Percentiles rank a stretch among this genome's conserved stretches.
phyloP scores from a whole-genome alignment of 176 grass and related monocot species.

The Leersia perrieri region DNA sequence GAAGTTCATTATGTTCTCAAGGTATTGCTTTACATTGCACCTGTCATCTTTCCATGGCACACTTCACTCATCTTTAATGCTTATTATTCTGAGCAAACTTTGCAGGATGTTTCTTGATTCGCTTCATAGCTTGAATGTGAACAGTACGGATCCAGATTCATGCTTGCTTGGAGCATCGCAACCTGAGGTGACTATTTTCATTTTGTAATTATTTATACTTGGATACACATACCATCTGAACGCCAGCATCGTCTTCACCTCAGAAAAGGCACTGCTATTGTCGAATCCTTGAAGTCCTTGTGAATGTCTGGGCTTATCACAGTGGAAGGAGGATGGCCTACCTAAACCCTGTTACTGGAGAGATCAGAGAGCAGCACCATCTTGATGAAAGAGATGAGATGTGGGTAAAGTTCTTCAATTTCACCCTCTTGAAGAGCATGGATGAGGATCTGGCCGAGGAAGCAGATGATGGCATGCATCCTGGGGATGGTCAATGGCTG shows the following conservation, averaged over 20 bases:
- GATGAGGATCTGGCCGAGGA: slow-evolving; percentile 98
- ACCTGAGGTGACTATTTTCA: slow-evolving; percentile 57
- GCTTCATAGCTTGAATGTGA: slow-evolving; percentile 75
- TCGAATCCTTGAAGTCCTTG: slow-evolving; percentile 81
- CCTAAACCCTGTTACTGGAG: slow-evolving; percentile 66
- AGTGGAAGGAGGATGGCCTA: slow-evolving; percentile 85
- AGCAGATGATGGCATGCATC: slow-evolving; percentile 79
- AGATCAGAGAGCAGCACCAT: slow-evolving; percentile 69
- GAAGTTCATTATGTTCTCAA: slow-evolving; percentile 94
- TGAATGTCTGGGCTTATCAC: slow-evolving; percentile 99
- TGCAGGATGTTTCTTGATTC: slow-evolving; percentile 96
- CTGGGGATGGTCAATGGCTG: slow-evolving; percentile 56
- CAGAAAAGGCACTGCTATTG: slow-evolving; percentile 99
- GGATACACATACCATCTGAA: slow-evolving; percentile 19
- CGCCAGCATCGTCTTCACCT: slow-evolving; percentile 13
- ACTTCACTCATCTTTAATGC: slow-evolving; percentile 5
- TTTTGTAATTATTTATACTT: slow-evolving; percentile 23
- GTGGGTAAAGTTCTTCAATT: slow-evolving; percentile 94
- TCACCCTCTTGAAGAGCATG: slow-evolving; percentile 83
- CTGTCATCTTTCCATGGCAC: slow-evolving; percentile 3
- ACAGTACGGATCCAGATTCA: slow-evolving; percentile 30
- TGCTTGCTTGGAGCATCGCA: slow-evolving; percentile 87
- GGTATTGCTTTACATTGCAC: slow-evolving; percentile 40
- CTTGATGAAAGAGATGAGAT: slow-evolving; percentile 56
- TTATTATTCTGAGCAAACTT: slow-evolving; percentile 1